Percentiles rank a stretch among this genome's conserved stretches.
Conservation (phyloP, 2,329 filamentous ascomycete genomes). For the Curvularia spicifera region DNA sequence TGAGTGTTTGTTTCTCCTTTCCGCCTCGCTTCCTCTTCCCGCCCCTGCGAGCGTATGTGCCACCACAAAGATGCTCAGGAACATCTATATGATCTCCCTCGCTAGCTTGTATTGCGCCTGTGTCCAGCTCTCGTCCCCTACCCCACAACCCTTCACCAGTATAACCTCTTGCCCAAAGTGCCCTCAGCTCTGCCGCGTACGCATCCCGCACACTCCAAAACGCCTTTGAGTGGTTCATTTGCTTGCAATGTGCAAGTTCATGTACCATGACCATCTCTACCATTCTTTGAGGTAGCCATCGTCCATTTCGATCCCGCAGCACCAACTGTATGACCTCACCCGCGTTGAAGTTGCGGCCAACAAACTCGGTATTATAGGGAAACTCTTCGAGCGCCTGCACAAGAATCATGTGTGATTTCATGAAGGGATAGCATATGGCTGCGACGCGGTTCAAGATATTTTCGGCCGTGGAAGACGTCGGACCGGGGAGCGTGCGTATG, state of each 20-base stretch:
- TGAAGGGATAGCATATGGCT: constrained; percentile 75
- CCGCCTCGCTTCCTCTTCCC: constrained; percentile 59
- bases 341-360: constrained; percentile 88
- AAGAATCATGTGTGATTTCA: constrained; percentile 55
- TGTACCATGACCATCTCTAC: constrained; percentile 98
- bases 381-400: constrained; percentile 75
- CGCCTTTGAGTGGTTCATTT: constrained; percentile 85
- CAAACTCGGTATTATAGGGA: constrained; percentile 79
- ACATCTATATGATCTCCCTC: constrained; percentile 38
- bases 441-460: constrained; percentile 49
- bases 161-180: constrained; percentile 72
- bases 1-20: constrained; percentile 58
- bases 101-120: constrained; percentile 40
- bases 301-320: constrained; percentile 67
- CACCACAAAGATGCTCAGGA: constrained; percentile 75
- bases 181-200: constrained; percentile 74
- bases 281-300: constrained; percentile 81
- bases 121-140: constrained; percentile 67
- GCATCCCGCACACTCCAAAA: constrained; percentile 82
- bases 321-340: constrained; percentile 88
- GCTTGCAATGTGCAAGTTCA: constrained; percentile 83
- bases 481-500: constrained; percentile 77
- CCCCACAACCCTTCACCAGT: constrained; percentile 87
- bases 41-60: constrained; percentile 68
- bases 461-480: constrained; percentile 44